A percentile compares a stretch with the other conserved stretches of the same genome.
Evolutionary conservation across 2,329 filamentous ascomycete genomes (phyloP).

Genomic region (Trichoderma koningii): DNA sequence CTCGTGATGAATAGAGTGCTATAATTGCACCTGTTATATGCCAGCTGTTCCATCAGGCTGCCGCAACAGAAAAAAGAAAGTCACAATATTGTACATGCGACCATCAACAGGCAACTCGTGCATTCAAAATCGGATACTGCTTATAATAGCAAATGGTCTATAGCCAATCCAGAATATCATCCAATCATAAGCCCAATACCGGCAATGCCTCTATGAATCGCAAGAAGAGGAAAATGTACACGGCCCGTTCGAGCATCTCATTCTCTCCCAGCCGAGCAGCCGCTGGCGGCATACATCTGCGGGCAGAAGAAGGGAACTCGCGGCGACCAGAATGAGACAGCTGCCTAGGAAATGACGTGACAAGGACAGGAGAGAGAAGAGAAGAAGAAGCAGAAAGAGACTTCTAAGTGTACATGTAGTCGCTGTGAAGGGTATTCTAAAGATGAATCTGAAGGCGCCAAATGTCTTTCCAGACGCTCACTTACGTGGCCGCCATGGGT

Average conservation of each 20-base stretch:
- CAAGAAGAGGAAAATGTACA: not conserved
- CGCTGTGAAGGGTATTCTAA: conserved; percentile 18
- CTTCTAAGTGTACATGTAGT: conserved; percentile 5
- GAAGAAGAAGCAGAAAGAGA: not conserved
- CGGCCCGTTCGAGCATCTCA: not conserved
- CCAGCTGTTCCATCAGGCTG: not conserved
- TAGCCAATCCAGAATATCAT: conserved; percentile 7
- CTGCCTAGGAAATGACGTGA: not conserved
- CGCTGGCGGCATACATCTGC: not conserved
- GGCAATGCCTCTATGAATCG: conserved; percentile 16
- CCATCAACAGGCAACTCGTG: not conserved
- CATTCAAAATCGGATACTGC: conserved; percentile 1
- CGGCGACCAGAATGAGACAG: too few species aligned
- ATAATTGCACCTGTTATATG: too few species aligned
- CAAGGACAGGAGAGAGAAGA: not conserved
- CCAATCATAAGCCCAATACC: conserved; percentile 17
- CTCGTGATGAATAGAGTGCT: too few species aligned
- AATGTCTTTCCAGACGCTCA: conserved; percentile 1
- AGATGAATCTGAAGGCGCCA: not conserved
- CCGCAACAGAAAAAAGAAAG: not conserved
- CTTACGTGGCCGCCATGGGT: conserved; percentile 3
- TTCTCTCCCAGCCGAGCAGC: conserved; percentile 1
- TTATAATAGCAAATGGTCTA: not conserved
- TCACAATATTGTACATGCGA: not conserved
- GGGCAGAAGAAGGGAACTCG: not conserved